Percentiles rank a stretch among this genome's conserved stretches.
Conservation (phyloP, 495 filamentous ascomycete genomes). For the Recurvomyces mirabilis region DNA sequence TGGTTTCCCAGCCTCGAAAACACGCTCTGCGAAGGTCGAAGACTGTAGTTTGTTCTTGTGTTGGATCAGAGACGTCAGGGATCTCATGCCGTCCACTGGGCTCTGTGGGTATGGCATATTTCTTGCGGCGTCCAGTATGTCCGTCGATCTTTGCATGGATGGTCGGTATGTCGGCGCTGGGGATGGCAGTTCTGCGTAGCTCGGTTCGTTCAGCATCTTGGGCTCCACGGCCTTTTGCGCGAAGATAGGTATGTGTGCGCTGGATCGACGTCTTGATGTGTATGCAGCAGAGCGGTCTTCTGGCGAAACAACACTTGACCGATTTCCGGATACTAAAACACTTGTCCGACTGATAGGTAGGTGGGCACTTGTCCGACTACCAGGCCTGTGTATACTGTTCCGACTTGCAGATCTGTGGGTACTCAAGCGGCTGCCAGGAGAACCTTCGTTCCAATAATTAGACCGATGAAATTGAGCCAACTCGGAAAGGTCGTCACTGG, state of each 20-base stretch:
- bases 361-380: no score
- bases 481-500: background rate
- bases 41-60: background rate
- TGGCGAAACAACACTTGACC: no score
- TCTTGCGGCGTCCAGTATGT: slow-evolving; percentile 6
- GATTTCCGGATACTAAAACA: no score
- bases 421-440: no score
- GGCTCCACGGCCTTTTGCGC: background rate
- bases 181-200: background rate
- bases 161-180: background rate
- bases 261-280: background rate
- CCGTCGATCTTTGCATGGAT: background rate
- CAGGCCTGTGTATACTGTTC: no score
- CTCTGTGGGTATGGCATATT: background rate
- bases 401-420: no score
- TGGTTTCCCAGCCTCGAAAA: slow-evolving; percentile 14
- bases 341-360: no score
- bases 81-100: background rate
- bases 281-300: no score
- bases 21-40: slow-evolving; percentile 6
- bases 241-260: background rate
- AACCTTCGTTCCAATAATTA: no score
- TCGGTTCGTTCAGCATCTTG: background rate
- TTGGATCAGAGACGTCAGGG: background rate
- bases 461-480: background rate